Base-by-base conservation (phyloP, 352 stramenopile genomes). In the Phytophthora fragariaefolia region DNA sequence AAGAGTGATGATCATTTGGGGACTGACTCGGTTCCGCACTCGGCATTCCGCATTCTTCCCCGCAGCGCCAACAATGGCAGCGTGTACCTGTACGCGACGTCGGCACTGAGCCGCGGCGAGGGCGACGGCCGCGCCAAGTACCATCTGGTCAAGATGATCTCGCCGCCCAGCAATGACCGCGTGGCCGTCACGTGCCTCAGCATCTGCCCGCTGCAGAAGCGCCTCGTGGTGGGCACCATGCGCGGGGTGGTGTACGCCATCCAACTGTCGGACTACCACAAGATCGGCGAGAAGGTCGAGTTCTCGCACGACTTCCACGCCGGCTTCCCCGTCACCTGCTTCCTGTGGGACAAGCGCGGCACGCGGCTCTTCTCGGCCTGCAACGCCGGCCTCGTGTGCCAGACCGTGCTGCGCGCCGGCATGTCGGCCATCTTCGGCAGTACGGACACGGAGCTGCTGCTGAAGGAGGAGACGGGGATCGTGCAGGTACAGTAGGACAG, bases 131-230 rank as follows among this genome's bases (percentile, higher is more conserved):
- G 65, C 6, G 58, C 73, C 59, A 93, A 93, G 64, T 95, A 92
- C 58, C 85, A 91, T 69, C 63, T 96, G 32, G 85, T 96, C n/a
- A 96, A 96, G 68, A 91, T 90, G 73, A 94, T 96, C 66, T 74
- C 85, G 18, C 83, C 85, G 13, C 85, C 85, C 13, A 83, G 74
- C 36, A 87, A 85, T 30, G 85, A 95, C 59, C 85, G 86, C 52
- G 74, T 91, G 49, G 73, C 77, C 45, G 79, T 95, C 23, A 83
- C 87, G 23, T 91, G 85, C 69, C 54, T 95, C 34, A 93, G 76
- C 46, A 92, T 96, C 63, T 93, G 84, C 53, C 89, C 89, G 15
- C 58, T 80, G 63, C 87, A 96, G 58, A 92, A 93, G 49, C 79
- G 85, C 12, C 76, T 96, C 13, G 84, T 94, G 1, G 84, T 96